Percentiles rank a stretch among this genome's conserved stretches.
Evolutionary conservation across 176 grass and related monocot genomes (phyloP).

Genomic region (Pontederia paniculata): DNA sequence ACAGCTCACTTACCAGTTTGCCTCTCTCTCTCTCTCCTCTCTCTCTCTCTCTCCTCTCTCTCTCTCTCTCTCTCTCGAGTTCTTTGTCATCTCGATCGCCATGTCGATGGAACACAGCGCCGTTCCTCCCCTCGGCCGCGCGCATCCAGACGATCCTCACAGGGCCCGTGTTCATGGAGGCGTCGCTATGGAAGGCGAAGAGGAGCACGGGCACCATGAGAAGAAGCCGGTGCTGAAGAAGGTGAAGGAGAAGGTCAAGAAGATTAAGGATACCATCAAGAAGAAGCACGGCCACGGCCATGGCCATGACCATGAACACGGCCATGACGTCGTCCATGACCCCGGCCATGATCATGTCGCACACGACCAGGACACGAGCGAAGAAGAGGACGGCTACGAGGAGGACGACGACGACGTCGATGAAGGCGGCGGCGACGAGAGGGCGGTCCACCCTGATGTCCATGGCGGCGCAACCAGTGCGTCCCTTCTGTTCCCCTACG

Average conservation of each 20-base stretch:
- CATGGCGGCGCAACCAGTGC: slow-evolving; percentile 30
- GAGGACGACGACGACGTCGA: slow-evolving; percentile 26
- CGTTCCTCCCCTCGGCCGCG: too few relatives aligned
- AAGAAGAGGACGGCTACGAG: not conserved
- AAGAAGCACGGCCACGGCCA: slow-evolving; percentile 17
- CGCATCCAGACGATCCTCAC: too few relatives aligned
- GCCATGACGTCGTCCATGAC: too few relatives aligned
- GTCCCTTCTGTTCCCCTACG: not conserved
- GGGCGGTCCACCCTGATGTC: slow-evolving; percentile 19
- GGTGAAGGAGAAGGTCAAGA: slow-evolving; percentile 90
- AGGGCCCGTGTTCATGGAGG: too few relatives aligned
- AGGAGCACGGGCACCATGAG: slow-evolving; percentile 51
- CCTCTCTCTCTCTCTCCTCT: too few relatives aligned
- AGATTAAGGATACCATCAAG: slow-evolving; percentile 52
- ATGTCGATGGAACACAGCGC: too few relatives aligned
- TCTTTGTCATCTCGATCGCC: too few relatives aligned
- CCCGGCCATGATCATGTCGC: not conserved
- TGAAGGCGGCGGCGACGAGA: slow-evolving; percentile 43
- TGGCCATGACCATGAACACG: slow-evolving; percentile 7
- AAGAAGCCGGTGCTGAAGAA: slow-evolving; percentile 52
- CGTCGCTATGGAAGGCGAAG: slow-evolving; percentile 25
- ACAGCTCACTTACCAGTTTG: too few relatives aligned
- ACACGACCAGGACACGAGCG: not conserved
- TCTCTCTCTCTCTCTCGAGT: too few relatives aligned
- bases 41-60: too few relatives aligned